A percentile compares a stretch with the other conserved stretches of the same genome.
These are phyloP conservation scores for Exophiala xenobiotica DNA, from an alignment of 2,329 filamentous ascomycete species.

Conservation along the genomic window DNA sequence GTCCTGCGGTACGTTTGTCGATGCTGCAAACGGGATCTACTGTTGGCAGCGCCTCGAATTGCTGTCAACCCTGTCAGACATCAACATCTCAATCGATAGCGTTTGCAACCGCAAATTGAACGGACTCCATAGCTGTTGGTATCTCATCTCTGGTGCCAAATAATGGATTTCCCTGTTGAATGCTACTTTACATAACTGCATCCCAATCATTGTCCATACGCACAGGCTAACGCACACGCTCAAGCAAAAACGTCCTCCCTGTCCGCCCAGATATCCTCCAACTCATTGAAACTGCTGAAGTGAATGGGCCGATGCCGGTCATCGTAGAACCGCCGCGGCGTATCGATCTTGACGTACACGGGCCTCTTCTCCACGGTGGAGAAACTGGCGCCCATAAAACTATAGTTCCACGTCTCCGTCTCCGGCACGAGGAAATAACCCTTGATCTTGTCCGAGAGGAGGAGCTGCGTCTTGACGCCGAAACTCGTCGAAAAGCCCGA, in stretches of 20 bases:
- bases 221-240: too few relatives aligned
- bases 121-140: too few relatives aligned
- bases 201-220: too few relatives aligned
- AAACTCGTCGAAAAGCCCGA: slow-evolving; percentile 89
- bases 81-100: slow-evolving; percentile 2
- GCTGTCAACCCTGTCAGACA: neutral
- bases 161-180: too few relatives aligned
- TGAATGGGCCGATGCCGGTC: slow-evolving; percentile 89
- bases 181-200: too few relatives aligned
- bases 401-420: slow-evolving; percentile 91
- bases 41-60: neutral
- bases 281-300: slow-evolving; percentile 94
- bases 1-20: slow-evolving; percentile 1
- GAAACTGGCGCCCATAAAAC: slow-evolving; percentile 92
- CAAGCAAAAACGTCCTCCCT: slow-evolving; percentile 89
- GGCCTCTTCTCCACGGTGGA: slow-evolving; percentile 85
- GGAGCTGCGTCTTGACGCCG: slow-evolving; percentile 91
- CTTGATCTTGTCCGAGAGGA: slow-evolving; percentile 88
- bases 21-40: slow-evolving; percentile 1
- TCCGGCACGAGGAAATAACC: slow-evolving; percentile 97
- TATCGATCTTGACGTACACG: slow-evolving; percentile 90
- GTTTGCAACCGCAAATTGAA: too few relatives aligned
- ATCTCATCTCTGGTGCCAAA: too few relatives aligned
- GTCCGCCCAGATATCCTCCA: slow-evolving; percentile 97
- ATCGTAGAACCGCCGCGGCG: slow-evolving; percentile 82